phyloP scores from a whole-genome alignment of 2,329 filamentous ascomycete species.

The Cladophialophora exuberans region DNA sequence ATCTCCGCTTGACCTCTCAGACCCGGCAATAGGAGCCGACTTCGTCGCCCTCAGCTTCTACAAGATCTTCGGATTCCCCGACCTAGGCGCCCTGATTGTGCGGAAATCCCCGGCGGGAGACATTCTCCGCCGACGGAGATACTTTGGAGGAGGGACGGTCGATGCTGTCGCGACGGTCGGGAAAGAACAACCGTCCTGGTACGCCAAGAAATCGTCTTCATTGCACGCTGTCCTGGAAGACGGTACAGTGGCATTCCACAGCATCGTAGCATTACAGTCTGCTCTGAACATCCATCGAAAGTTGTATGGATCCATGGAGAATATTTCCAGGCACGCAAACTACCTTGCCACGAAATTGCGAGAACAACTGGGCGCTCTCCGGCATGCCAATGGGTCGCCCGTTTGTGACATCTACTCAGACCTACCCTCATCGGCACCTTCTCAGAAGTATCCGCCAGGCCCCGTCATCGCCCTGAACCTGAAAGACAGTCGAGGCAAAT shows the following conservation, averaged over 20 bases:
- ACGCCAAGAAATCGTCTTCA: slow-evolving; percentile 71
- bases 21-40: slow-evolving; percentile 68
- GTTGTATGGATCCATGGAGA: slow-evolving; percentile 72
- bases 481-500: slow-evolving; percentile 67
- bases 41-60: slow-evolving; percentile 89
- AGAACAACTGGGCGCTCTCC: slow-evolving; percentile 60
- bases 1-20: slow-evolving; percentile 70
- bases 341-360: slow-evolving; percentile 65
- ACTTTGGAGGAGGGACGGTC: slow-evolving; percentile 94
- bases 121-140: slow-evolving; percentile 69
- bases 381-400: slow-evolving; percentile 68
- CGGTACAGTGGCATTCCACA: slow-evolving; percentile 88
- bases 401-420: slow-evolving; percentile 70
- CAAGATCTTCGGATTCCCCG: slow-evolving; percentile 97
- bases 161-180: slow-evolving; percentile 75
- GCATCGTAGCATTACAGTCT: slow-evolving; percentile 76
- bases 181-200: slow-evolving; percentile 83
- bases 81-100: slow-evolving; percentile 83
- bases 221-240: slow-evolving; percentile 87
- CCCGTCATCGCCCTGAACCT: slow-evolving; percentile 86
- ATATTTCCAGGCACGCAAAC: slow-evolving; percentile 71
- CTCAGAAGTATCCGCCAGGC: slow-evolving; percentile 55
- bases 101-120: slow-evolving; percentile 70
- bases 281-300: slow-evolving; percentile 71
- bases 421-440: slow-evolving; percentile 37